Evolutionary conservation across 768 basidiomycete species (phyloP).

Genomic region (Agrocybe praecox): DNA sequence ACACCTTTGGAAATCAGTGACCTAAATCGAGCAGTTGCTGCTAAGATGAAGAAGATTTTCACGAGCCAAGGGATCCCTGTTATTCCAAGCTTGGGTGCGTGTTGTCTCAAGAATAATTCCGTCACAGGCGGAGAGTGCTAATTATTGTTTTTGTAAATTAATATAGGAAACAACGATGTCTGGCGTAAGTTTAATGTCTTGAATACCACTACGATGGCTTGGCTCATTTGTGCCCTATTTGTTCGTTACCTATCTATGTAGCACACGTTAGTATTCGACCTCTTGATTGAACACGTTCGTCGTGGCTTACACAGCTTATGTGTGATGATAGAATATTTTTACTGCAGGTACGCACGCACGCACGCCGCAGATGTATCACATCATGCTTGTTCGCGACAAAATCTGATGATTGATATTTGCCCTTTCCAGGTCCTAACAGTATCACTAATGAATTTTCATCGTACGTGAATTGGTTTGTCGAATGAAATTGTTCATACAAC

Average conservation of each 20-base stretch:
- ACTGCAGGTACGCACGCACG: conserved; percentile 53
- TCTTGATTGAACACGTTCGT: conserved; percentile 2
- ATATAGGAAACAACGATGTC: conserved; percentile 94
- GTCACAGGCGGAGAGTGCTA: neutral
- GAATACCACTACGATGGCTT: neutral
- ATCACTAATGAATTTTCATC: conserved; percentile 69
- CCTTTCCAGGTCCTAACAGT: conserved; percentile 64
- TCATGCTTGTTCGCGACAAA: neutral
- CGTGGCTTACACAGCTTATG: conserved; percentile 7
- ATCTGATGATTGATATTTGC: neutral
- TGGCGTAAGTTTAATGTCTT: conserved; percentile 61
- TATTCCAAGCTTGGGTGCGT: conserved; percentile 75
- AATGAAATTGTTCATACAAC: neutral
- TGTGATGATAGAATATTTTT: conserved; percentile 59
- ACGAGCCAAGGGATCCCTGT: conserved; percentile 70
- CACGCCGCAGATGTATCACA: too few relatives aligned
- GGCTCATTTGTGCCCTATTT: conserved; percentile 13
- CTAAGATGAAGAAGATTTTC: conserved; percentile 77
- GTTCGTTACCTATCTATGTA: conserved; percentile 25
- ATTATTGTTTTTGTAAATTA: neutral
- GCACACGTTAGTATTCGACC: conserved; percentile 52
- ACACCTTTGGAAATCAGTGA: conserved; percentile 79
- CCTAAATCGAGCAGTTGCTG: conserved; percentile 67
- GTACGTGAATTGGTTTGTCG: conserved; percentile 40
- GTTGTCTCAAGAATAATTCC: neutral